Base-by-base conservation (phyloP, 2,329 filamentous ascomycete species). In the Celoporthe dispersa region DNA sequence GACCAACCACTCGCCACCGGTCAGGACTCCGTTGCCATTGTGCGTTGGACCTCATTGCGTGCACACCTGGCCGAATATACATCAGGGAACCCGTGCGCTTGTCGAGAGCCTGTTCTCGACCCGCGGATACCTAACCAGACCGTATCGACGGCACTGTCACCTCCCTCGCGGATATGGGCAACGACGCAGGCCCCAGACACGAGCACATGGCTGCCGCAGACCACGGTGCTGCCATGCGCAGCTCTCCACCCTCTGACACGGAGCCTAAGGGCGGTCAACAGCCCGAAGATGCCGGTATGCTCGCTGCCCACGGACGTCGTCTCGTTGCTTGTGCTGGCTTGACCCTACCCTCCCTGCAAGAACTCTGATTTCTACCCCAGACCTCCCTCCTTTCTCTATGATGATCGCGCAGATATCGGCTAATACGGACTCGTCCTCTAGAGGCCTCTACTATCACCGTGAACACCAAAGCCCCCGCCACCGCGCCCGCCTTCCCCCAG, bases 401-500 rank as follows among this genome's bases (percentile, higher is more conserved):
- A 9, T 61, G 11, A 11, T 33, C 39, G 28, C 41, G 28, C 62
- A 37, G 33, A 60, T 6, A 33, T 35, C 6, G 51, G 64, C 62
- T 69, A n/a, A 70, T 57, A 11, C 16, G 22, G 19, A 53, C 5
- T 9, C 28, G 9, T 16, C 41, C 16, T 37, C 25, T 65, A 69
- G 67, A 71, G 84, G 85, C 81, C 68, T 84, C 84, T 35, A 84
- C 84, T 51, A 86, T 86, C 66, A 86, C 84, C 64, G 84, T 86
- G 73, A 86, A 85, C 74, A 85, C 84, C 67, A 81, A 80, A 71
- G 70, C 75, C 7, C 77, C 77, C 2, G 70, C 77, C 44, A 76
- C 80, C 75, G 25, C 41, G 62, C 62, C 37, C 31, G 81, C 79
- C 73, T 92, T 93, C 74, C 93, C 93, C 75, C 92, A 93, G 55